Evolutionary conservation across 1,284 basidiomycete genomes (phyloP).

Genomic region (Microbotryum scabiosae): DNA sequence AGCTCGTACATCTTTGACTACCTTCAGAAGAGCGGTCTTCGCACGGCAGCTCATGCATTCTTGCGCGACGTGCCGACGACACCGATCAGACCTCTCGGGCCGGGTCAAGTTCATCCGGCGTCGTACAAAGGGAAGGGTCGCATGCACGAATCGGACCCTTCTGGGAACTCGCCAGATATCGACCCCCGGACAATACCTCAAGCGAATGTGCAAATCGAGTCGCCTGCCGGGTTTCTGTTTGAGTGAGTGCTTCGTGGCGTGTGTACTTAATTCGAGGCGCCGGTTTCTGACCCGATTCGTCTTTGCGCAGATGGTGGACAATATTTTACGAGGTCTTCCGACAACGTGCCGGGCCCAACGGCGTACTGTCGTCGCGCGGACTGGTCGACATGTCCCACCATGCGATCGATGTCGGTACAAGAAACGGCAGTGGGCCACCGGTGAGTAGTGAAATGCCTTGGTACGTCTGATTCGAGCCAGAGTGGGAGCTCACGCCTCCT

Average conservation of each 20-base stretch:
- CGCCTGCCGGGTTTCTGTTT: constrained; percentile 23
- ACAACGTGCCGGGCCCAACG: neutral
- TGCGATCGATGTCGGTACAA: constrained; percentile 3
- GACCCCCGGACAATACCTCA: constrained; percentile 8
- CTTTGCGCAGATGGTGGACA: constrained; percentile 20
- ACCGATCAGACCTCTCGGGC: constrained; percentile 2
- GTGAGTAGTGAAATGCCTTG: neutral
- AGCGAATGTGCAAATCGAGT: constrained; percentile 18
- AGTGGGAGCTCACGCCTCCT: neutral
- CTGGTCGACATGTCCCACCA: constrained; percentile 8
- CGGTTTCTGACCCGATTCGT: neutral
- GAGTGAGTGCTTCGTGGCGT: constrained; percentile 3
- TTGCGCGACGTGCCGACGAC: constrained; percentile 23
- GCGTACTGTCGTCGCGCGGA: neutral
- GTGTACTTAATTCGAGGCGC: neutral
- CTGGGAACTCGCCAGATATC: neutral
- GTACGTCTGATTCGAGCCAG: neutral
- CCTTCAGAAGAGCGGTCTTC: constrained; percentile 23
- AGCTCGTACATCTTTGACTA: constrained; percentile 34
- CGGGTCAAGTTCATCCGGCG: constrained; percentile 4
- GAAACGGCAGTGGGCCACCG: neutral
- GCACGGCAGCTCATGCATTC: constrained; percentile 26
- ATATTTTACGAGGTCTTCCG: constrained; percentile 30
- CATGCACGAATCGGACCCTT: neutral
- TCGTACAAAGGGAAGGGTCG: constrained; percentile 1